Base-by-base conservation (phyloP, 306 rosid genomes). In the Canavalia gladiata region DNA sequence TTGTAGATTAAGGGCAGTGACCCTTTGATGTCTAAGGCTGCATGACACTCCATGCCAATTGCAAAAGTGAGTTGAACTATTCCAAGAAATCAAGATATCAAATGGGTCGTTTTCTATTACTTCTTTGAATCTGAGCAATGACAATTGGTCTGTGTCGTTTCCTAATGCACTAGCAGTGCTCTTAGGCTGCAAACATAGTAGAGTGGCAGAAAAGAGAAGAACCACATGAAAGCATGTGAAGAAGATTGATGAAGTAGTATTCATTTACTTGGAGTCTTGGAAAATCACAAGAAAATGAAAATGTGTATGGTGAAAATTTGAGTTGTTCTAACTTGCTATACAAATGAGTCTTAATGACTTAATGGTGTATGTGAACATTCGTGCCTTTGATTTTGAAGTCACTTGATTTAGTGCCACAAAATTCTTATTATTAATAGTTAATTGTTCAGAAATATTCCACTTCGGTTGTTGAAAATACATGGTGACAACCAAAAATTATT, bases 31-130 rank as follows among this genome's bases (percentile, higher is more conserved):
- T 9, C 63, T 30, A 7, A 9, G 59, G 58, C 90, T 62, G 76
- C 90, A 86, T 8, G 83, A 30, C 66, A 87, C n/a, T 72, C 90
- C 89, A 12, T 6, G 63, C 90, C 92, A 89, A 8, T 34, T 80
- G 84, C 91, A 90, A 41, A 88, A 84, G 68, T 74, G 57, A 58
- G 45, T 31, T 60, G 94, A 90, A 52, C 52, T 81, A 42, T 90
- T 86, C 81, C 87, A 90, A 31, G 82, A 77, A 29, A 50, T 57
- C 55, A 87, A 51, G 4, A 70, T 35, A 33, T 67, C 68, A 2
- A 57, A 72, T 1, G 86, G 91, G 51, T 88, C 81, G 0, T 7
- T 9, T 5, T 33, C 5, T 8, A 88, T 37, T 2, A 72, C 8
- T 77, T 77, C 84, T 70, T 77, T 88, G 60, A 86, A 41, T 52